Conservation (phyloP, 2,329 filamentous ascomycete genomes). For the Calonectria ilicicola region DNA sequence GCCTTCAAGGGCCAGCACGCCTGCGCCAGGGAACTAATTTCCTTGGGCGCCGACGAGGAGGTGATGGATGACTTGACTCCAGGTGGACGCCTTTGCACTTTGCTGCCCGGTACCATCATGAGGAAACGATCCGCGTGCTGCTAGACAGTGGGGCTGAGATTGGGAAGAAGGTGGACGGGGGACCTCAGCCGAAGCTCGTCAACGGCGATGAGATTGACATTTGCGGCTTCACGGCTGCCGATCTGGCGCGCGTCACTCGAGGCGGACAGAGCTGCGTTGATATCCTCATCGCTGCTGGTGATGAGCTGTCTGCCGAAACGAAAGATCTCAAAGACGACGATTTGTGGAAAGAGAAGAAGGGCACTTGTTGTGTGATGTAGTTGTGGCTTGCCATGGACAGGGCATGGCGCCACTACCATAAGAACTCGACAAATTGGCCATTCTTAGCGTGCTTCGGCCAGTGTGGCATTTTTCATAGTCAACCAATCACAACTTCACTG, state of each 20-base stretch:
- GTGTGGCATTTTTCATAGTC: too few relatives aligned
- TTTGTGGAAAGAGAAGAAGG: conserved; percentile 1
- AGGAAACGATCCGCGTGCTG: neutral
- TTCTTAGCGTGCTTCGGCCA: too few relatives aligned
- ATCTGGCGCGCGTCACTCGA: conserved; percentile 4
- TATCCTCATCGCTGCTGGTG: conserved; percentile 4
- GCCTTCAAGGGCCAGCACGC: conserved; percentile 11
- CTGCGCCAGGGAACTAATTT: neutral
- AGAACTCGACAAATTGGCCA: too few relatives aligned
- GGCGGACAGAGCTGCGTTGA: conserved; percentile 18
- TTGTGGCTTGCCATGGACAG: too few relatives aligned
- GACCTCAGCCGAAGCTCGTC: conserved; percentile 10
- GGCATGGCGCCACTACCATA: too few relatives aligned
- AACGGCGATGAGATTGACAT: conserved; percentile 14
- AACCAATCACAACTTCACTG: too few relatives aligned
- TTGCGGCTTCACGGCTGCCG: conserved; percentile 6
- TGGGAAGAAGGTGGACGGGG: conserved; percentile 2
- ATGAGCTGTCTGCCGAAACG: conserved; percentile 1
- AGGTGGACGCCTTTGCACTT: conserved; percentile 18
- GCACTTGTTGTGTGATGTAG: conserved; percentile 10
- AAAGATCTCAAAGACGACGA: conserved; percentile 10
- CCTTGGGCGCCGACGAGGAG: conserved; percentile 13
- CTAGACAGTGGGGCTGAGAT: neutral
- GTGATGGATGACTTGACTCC: neutral
- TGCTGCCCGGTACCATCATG: conserved; percentile 12